Percentiles rank a stretch among this genome's conserved stretches.
These are phyloP conservation scores for Pleurozium schreberi DNA, from an alignment of 225 moss, liverwort and hornwort species.

Conservation along the genomic window DNA sequence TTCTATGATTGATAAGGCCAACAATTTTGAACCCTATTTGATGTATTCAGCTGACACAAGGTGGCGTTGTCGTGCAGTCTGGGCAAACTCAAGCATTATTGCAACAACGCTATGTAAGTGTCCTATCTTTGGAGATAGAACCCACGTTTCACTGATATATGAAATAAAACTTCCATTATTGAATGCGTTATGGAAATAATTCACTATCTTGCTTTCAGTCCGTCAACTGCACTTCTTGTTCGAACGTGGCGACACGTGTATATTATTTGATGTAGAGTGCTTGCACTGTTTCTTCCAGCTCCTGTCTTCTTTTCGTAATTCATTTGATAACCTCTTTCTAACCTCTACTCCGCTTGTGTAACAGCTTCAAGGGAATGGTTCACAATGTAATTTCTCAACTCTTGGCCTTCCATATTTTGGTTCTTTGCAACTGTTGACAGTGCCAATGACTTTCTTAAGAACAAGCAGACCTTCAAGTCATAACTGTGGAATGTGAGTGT, in stretches of 20 bases:
- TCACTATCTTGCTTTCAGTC: neutral
- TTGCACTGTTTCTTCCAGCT: neutral
- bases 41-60: neutral
- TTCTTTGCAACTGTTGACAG: neutral
- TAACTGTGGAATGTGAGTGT: neutral
- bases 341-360: neutral
- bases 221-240: neutral
- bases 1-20: neutral
- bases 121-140: neutral
- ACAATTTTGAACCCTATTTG: neutral
- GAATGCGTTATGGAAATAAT: neutral
- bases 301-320: neutral
- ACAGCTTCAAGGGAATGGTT: constrained; percentile 70
- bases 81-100: constrained; percentile 58
- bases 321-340: neutral
- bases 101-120: constrained; percentile 61
- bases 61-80: constrained; percentile 34
- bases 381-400: constrained; percentile 56
- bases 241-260: neutral
- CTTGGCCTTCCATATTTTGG: neutral
- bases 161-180: neutral
- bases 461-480: neutral
- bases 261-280: neutral
- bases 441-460: neutral
- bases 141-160: neutral